Base-by-base conservation (phyloP, 345 rosid genomes). In the Kandelia obovata region DNA sequence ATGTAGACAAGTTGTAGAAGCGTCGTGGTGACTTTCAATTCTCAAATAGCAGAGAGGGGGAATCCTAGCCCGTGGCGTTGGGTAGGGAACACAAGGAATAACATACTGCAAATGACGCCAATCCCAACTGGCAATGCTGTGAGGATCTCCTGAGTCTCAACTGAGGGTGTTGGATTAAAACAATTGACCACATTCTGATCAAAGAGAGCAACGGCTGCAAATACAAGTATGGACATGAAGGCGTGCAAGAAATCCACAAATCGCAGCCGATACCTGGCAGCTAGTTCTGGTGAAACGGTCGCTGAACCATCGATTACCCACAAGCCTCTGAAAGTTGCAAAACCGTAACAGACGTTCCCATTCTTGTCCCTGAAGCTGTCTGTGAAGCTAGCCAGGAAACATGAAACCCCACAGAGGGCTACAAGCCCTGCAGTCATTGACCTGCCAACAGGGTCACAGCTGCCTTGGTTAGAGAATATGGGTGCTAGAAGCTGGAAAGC, bases 21-120 rank as follows among this genome's bases (percentile, higher is more conserved):
- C 49, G 4, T 15, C 37, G 49, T 13, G 49, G 49, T 11, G 28
- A 19, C 39, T 32, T 67, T 23, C 25, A 46, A 58, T 19, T 34
- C 13, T 67, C 49, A 66, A 35, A 7, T 47, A 26, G 77, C 27
- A 20, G 96, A 69, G 68, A 84, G 69, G 17, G 98, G 96, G 56
- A 95, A 92, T 49, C 99, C 99, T 68, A 95, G 83, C 51, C 99
- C 97, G 64, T 90, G 93, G 68, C 99, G 96, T 64, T 72, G 78
- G 34, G 94, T 90, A 0, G 99, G 99, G 63, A 95, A 95, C 32
- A 80, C 81, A 35, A 86, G 86, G 65, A 92, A 95, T 79, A 92
- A 66, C 97, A 92, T 85, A 68, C 94, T 90, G 66, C 92, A 83
- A 17, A 90, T 60, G 46, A 80, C 83, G 0, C 98, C 99, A 20